Percentiles rank a stretch among this genome's conserved stretches.
phyloP scores from a whole-genome alignment of 805 yeast genomes.

The Monosporozyma aerobia region DNA sequence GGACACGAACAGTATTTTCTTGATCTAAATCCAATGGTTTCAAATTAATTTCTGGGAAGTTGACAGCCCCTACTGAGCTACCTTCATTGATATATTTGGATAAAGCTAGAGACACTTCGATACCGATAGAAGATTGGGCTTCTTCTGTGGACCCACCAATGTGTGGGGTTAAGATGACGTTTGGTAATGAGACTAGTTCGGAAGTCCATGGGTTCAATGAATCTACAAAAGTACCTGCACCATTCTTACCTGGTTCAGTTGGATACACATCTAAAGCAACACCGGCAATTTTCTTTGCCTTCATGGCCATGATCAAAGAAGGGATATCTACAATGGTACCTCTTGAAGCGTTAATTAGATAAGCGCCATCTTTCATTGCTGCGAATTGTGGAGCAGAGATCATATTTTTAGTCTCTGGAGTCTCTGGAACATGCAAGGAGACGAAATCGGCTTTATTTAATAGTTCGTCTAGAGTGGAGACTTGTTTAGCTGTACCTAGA shows the following conservation, averaged over 20 bases:
- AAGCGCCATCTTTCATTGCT: constrained; percentile 93
- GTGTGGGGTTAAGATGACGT: constrained; percentile 90
- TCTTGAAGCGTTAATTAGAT: constrained; percentile 91
- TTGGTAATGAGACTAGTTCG: constrained; percentile 73
- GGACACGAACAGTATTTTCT: constrained; percentile 80
- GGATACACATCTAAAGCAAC: constrained; percentile 96
- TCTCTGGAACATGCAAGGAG: constrained; percentile 89
- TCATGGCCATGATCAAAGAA: constrained; percentile 84
- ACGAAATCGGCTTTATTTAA: constrained; percentile 78
- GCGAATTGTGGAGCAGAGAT: constrained; percentile 85
- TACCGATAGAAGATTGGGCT: constrained; percentile 95
- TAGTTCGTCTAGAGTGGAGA: constrained; percentile 72
- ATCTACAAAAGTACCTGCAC: constrained; percentile 66
- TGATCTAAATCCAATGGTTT: constrained; percentile 84
- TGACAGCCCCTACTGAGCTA: constrained; percentile 86
- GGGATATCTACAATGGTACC: constrained; percentile 97
- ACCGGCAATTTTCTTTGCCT: constrained; percentile 90
- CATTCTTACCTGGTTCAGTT: constrained; percentile 94
- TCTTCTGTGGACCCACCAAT: constrained; percentile 99
- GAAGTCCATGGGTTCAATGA: constrained; percentile 74
- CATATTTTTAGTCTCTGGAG: constrained; percentile 84
- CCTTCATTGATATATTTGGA: constrained; percentile 94
- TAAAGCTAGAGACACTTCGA: constrained; percentile 83
- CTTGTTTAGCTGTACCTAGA: constrained; percentile 94
- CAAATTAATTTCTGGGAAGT: constrained; percentile 95